Conservation (phyloP, 1,284 basidiomycete genomes). For the Ceratobasidium sp. region DNA sequence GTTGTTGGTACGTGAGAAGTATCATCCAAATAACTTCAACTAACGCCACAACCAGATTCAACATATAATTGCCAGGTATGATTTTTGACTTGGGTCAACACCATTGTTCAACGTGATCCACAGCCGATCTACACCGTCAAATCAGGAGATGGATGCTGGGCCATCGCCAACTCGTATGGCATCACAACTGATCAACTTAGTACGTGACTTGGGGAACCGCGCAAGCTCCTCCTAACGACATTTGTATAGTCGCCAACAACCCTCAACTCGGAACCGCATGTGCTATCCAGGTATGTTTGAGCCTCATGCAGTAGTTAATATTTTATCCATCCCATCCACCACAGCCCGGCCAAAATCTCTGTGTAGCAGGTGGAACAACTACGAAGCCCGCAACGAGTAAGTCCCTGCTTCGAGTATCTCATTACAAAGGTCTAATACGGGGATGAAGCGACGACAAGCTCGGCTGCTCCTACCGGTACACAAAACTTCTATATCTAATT, state of each 20-base stretch:
- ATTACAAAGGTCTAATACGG: not conserved
- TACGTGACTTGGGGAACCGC: no score
- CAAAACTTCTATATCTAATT: not conserved
- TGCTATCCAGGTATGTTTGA: no score
- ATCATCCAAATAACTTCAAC: not conserved
- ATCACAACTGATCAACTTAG: no score
- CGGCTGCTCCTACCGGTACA: not conserved
- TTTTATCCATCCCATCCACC: not conserved
- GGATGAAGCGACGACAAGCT: not conserved
- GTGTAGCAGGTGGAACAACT: not conserved
- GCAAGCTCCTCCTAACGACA: no score
- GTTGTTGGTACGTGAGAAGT: not conserved
- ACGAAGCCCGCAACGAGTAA: not conserved
- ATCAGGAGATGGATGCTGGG: no score
- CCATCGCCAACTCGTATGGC: no score
- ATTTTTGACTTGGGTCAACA: no score
- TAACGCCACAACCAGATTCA: not conserved
- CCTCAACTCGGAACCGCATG: no score
- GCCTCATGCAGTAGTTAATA: no score
- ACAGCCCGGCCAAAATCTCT: not conserved
- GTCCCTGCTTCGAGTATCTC: not conserved
- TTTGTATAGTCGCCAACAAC: no score
- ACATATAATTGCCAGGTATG: constrained; percentile 1
- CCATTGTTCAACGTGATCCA: no score
- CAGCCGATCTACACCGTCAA: no score